Evolutionary conservation across 345 rosid species (phyloP).

Genomic region (Hibiscus trionum): DNA sequence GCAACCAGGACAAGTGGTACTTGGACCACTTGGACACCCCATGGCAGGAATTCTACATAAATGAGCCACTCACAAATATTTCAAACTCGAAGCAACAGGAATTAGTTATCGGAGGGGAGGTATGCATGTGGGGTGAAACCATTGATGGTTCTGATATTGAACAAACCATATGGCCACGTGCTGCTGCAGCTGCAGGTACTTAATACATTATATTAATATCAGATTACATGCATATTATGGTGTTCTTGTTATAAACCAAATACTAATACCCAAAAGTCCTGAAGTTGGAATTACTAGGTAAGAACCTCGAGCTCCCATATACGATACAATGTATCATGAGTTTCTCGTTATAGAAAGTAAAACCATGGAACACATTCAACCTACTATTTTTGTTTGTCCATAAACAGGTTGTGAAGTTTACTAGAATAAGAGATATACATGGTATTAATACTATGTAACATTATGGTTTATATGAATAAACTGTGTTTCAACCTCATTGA

Average conservation of each 20-base stretch:
- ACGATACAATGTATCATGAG: no score
- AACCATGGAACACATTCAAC: no score
- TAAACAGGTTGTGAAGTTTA: no score
- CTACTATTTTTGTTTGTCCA: no score
- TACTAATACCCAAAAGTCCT: no score
- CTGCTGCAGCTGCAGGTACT: constrained; percentile 77
- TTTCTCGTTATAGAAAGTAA: no score
- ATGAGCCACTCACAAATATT: constrained; percentile 53
- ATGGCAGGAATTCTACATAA: constrained; percentile 50
- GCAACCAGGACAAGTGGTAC: constrained; percentile 80
- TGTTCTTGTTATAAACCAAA: neutral
- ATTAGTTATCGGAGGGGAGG: constrained; percentile 69
- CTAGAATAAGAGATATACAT: no score
- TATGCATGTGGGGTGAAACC: constrained; percentile 75
- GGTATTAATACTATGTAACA: no score
- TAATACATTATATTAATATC: neutral
- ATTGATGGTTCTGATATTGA: constrained; percentile 55
- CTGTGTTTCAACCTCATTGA: no score
- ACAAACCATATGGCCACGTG: constrained; percentile 85
- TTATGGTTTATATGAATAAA: no score
- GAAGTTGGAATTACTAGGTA: no score
- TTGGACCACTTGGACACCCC: constrained; percentile 51
- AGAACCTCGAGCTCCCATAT: no score
- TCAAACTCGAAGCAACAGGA: constrained; percentile 32
- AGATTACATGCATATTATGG: neutral